Evolutionary conservation across 305 asterid species (phyloP).

Genomic region (Fraxinus greggii): DNA sequence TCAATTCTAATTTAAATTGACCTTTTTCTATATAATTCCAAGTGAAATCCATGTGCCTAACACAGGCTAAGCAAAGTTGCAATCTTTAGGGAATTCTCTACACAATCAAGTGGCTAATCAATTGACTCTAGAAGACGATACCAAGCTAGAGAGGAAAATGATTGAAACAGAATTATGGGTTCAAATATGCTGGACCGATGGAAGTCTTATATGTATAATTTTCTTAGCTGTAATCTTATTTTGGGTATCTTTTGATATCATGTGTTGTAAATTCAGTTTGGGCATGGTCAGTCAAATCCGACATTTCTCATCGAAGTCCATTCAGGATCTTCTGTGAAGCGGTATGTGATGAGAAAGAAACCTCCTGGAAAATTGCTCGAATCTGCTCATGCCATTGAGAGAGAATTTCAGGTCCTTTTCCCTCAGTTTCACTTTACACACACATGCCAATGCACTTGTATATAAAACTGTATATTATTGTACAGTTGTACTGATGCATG

Average conservation of each 20-base stretch:
- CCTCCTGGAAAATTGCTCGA: conserved; percentile 80
- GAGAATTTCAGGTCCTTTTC: conserved; percentile 75
- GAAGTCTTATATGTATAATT: background rate
- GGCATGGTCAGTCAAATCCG: conserved; percentile 97
- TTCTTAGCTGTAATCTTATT: background rate
- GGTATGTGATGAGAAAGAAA: conserved; percentile 83
- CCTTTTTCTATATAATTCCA: background rate
- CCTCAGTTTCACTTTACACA: background rate
- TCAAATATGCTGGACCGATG: background rate
- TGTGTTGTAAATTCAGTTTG: conserved; percentile 55
- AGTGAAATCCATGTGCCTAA: background rate
- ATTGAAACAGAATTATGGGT: background rate
- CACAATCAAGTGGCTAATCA: background rate
- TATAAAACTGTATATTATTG: background rate
- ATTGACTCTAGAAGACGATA: background rate
- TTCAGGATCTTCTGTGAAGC: conserved; percentile 50
- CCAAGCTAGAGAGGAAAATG: background rate
- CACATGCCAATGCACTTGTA: background rate
- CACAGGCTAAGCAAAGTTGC: background rate
- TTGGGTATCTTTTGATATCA: background rate
- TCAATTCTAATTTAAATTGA: background rate
- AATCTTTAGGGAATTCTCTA: background rate
- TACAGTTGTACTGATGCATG: background rate
- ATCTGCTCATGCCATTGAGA: conserved; percentile 95
- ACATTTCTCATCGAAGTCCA: conserved; percentile 82